Conservation (phyloP, 1,284 basidiomycete genomes). For the Melampsora americana region DNA sequence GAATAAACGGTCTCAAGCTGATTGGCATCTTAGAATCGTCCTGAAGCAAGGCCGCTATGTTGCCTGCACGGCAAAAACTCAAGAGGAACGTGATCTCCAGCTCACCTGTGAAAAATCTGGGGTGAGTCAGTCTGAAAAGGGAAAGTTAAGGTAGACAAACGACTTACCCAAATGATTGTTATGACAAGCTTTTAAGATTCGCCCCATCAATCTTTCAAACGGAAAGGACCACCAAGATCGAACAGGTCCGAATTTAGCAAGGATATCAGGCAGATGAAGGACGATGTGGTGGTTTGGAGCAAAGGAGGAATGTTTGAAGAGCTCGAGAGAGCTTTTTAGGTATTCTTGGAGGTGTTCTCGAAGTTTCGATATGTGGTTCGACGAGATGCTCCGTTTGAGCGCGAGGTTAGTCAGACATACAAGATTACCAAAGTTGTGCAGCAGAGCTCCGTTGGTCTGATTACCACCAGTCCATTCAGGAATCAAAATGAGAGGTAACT, state of each 20-base stretch:
- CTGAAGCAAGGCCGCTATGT: neutral
- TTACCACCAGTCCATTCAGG: neutral
- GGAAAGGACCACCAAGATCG: slow-evolving; percentile 15
- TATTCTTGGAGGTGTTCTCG: slow-evolving; percentile 2
- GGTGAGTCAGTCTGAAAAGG: too few relatives aligned
- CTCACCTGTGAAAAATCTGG: neutral
- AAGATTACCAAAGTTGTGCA: slow-evolving; percentile 26
- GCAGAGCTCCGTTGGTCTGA: neutral
- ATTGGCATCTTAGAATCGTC: neutral
- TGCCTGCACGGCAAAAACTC: slow-evolving; percentile 15
- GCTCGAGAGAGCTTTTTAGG: neutral
- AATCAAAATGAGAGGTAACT: slow-evolving; percentile 24
- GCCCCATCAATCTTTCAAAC: slow-evolving; percentile 11
- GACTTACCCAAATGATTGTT: slow-evolving; percentile 10
- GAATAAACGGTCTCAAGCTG: neutral
- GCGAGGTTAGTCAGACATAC: neutral
- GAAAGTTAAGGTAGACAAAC: neutral
- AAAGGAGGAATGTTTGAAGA: neutral
- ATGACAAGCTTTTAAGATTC: slow-evolving; percentile 5
- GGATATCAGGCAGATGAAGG: slow-evolving; percentile 1
- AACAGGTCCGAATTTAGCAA: slow-evolving; percentile 9
- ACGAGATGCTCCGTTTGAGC: slow-evolving; percentile 5
- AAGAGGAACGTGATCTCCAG: neutral
- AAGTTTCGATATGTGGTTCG: neutral
- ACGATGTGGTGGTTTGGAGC: slow-evolving; percentile 13